phyloP scores from a whole-genome alignment of 208 protist species.

The Acanthamoeba healyi region DNA sequence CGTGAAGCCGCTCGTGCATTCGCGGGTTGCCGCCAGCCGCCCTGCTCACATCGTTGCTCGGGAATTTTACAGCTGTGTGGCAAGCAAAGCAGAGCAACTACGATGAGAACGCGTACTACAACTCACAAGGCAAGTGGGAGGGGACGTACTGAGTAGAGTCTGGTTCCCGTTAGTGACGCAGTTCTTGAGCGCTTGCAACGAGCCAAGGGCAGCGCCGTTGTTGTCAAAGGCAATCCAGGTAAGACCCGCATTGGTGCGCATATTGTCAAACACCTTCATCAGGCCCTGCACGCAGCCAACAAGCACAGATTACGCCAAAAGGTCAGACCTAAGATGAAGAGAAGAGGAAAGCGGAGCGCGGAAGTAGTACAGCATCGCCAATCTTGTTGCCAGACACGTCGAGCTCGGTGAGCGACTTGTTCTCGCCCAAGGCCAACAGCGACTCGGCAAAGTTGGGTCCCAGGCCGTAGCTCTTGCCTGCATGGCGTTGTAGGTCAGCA shows the following conservation, averaged over 20 bases:
- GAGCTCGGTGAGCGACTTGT: conserved; percentile 46
- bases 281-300: neutral
- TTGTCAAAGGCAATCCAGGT: conserved; percentile 49
- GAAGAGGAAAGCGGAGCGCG: neutral
- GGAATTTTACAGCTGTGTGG: neutral
- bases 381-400: conserved; percentile 51
- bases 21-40: conserved; percentile 18
- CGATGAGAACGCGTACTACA: neutral
- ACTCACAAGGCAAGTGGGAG: neutral
- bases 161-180: conserved; percentile 43
- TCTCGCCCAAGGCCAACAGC: neutral
- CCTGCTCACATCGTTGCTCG: conserved; percentile 25
- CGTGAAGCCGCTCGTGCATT: conserved; percentile 11
- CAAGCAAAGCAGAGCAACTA: neutral
- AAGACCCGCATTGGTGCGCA: conserved; percentile 12
- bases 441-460: neutral
- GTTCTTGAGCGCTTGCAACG: conserved; percentile 19
- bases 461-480: conserved; percentile 26
- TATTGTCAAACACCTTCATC: conserved; percentile 8
- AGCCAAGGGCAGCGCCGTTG: neutral
- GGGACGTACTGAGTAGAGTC: neutral
- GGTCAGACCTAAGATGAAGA: neutral
- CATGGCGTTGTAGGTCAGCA: neutral
- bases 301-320: neutral
- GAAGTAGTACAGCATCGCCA: neutral